Conservation (phyloP, 768 basidiomycete genomes). For the Mycena belliarum region DNA sequence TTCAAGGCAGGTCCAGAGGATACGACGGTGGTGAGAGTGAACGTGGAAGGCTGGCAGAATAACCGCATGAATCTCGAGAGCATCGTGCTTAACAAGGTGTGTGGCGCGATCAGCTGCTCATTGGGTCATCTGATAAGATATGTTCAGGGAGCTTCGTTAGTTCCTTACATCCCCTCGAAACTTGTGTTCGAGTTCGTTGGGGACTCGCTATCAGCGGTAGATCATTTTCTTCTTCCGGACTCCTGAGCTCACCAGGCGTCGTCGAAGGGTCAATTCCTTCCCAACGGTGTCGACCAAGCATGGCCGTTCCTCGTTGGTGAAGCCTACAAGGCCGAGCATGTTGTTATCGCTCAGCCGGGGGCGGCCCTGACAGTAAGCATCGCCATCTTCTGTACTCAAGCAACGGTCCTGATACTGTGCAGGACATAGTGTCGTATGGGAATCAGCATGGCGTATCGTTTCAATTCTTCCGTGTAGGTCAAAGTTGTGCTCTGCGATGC, state of each 20-base stretch:
- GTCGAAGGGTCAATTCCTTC: conserved; percentile 53
- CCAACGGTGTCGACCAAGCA: conserved; percentile 54
- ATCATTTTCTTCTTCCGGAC: conserved; percentile 7
- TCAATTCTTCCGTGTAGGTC: conserved; percentile 48
- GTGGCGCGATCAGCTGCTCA: no score
- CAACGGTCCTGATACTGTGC: neutral
- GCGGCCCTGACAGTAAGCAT: conserved; percentile 44
- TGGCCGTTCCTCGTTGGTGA: conserved; percentile 58
- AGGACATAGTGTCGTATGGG: conserved; percentile 55
- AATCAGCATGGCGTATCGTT: conserved; percentile 54
- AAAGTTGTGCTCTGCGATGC: neutral
- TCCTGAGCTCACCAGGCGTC: neutral
- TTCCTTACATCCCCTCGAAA: conserved; percentile 45
- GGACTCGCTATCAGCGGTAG: conserved; percentile 56
- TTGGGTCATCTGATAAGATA: no score
- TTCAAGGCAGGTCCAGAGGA: neutral
- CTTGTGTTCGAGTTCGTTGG: conserved; percentile 59
- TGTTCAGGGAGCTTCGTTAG: conserved; percentile 49
- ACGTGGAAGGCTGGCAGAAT: conserved; percentile 61
- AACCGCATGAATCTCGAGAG: conserved; percentile 56
- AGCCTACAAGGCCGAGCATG: conserved; percentile 52
- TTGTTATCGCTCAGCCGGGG: conserved; percentile 55
- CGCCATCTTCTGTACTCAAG: neutral
- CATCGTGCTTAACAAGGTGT: conserved; percentile 45
- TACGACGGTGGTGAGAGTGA: conserved; percentile 42